Base-by-base conservation (phyloP, 2,329 filamentous ascomycete genomes). In the Hypomyces perniciosus region DNA sequence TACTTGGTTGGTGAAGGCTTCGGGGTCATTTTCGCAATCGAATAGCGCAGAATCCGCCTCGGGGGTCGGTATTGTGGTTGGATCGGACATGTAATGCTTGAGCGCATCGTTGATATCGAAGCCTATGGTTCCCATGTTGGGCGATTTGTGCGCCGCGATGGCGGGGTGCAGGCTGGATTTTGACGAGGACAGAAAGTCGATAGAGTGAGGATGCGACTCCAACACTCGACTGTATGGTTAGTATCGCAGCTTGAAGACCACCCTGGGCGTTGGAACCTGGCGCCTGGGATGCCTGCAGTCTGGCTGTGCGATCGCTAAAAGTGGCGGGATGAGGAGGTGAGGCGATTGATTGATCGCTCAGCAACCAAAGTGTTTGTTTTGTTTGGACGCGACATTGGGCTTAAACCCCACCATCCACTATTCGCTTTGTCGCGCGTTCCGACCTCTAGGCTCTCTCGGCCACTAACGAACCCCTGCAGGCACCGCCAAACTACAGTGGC, bases 81-180 rank as follows among this genome's bases (percentile, higher is more conserved):
- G 92, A 68, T 97, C 92, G 72, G 90, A 95, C 80, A 96, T 88
- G 72, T 96, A 99, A 68, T 89, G 82, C 77, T 96, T 96, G 69
- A 97, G 86, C 58, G 90, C 90, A 75, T 96, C 87, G 69, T 96
- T 96, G 71, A 99, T 89, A 69, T 97, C 89, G 73, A 99, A 99
- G 64, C 85, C 80, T 67, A 90, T 80, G 74, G 87, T 87, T 64
- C 77, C 86, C 84, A 86, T 86, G 67, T 57, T 69, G 62, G 68
- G 60, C 64, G 62, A 59, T 48, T 50, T 44, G 47, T 54, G 54
- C 55, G 54, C 59, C 57, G 45, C 31, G 28, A 27, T 33, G 51
- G 51, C 48, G 38, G 56, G 50, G 26, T 27, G 30, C 46, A 13
- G 34, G 31, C 40, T 28, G 12, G 30, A 35, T 44, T 31, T 48